Base-by-base conservation (phyloP, 2,329 filamentous ascomycete species). In the Fusarium torulosum region DNA sequence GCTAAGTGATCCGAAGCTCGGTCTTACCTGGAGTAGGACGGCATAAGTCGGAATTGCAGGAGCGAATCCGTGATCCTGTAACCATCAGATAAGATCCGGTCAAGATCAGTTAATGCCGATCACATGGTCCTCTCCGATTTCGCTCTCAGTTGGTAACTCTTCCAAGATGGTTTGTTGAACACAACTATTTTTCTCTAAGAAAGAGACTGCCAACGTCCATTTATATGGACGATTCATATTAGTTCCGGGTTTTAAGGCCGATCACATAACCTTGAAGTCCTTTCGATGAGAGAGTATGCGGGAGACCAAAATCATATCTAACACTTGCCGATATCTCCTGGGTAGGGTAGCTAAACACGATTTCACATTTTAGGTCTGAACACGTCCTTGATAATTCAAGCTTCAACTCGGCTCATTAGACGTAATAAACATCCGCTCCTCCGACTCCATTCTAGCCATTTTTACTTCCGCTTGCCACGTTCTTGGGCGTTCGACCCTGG, bases 31-130 rank as follows among this genome's bases (percentile, higher is more conserved):
- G 61, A 43, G 33, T 41, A 60, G 57, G 29, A 52, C 60, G 63
- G 70, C 69, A 46, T 51, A 60, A 53, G 54, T 70, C 70, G 70
- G 70, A 73, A 52, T 60, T 68, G 56, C 45, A 52, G 61, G 47
- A 59, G 52, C 50, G 59, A 63, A 58, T 67, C 40, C 55, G 47
- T 68, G 53, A 58, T 43, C 33, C 27, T n/a, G 25, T 51, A 45
- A 38, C 53, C 59, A 53, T 52, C 60, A 59, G 59, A 64, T 60
- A 68, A 59, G 41, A 66, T 61, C 56, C 19, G 7, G 44, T 47
- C 21, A 44, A 57, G 46, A 69, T 53, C 20, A 59, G 14, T 38
- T 62, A 50, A 40, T 41, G 44, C 53, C 57, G 47, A 66, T 63
- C 41, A 27, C 31, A 63, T 63, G 50, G 58, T 55, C 51, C 60